Evolutionary conservation across 306 rosid genomes (phyloP), one percentile per base, ranked within the genome.

Genomic region (Castanea sativa): DNA sequence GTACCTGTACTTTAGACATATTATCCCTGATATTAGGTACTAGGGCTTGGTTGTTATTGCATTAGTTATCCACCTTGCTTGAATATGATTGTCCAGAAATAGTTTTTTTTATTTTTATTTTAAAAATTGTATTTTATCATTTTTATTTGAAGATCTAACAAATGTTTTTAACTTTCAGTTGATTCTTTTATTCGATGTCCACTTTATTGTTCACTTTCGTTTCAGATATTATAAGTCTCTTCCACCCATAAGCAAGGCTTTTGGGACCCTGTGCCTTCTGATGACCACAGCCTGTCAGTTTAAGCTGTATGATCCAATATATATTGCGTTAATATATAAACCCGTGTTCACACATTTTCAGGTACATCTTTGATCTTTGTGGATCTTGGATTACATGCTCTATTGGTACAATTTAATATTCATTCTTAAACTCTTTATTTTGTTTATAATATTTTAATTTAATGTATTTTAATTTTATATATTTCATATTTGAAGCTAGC

Each of bases 211-310:
- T 87, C 71, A 20, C 64, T 1, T 75, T 59, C 38, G 4, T 85
- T 86, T 80, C 92, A 96, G 99, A 82, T 96, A 23, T 75, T 93
- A 93, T 79, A 76, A 82, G 57, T 87, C 99, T 41, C 99, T 96
- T 67, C 99, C 99, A 55, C 99, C 99, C 20, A 90, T 93, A 78
- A 90, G 89, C 80, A 96, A 90, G 92, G 93, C 92, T 63, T 96
- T 93, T 87, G 98, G 94, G 76, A 93, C 98, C 18, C 10, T 82
- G 58, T 93, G 99, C 76, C 20, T 96, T 41, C n/a, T 90, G 67
- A 87, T 91, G 43, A 93, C 99, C 7, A 82, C 86, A 4, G 88
- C 82, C 72, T 90, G 1, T 80, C 91, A 89, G 0, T 73, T 93
- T 65, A 94, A 96, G 61, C 68, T 93, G 27, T 85, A 57, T 71